Base-by-base conservation (phyloP, 139 green algal species). In the Chlamydomonas sphaeroides region DNA sequence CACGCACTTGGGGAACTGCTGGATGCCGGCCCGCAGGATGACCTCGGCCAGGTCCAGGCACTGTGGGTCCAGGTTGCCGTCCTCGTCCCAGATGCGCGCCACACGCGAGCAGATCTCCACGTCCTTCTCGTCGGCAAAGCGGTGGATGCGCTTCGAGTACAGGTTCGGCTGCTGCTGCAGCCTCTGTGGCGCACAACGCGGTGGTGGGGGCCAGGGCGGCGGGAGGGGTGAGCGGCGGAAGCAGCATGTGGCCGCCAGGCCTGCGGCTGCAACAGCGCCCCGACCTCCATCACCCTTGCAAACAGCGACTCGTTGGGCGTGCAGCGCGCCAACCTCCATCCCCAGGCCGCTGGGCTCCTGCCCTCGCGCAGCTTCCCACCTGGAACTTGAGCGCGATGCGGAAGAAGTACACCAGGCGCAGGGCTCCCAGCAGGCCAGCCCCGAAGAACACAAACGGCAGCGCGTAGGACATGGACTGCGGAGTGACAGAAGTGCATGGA, bases 21-120 rank as follows among this genome's bases (percentile, higher is more conserved):
- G 57, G 7, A 89, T 65, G 23, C 86, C 88, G 8, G 82, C 88
- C 45, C 79, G 51, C 30, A 84, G 23, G 39, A 78, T 71, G 20
- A n/a, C 61, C 68, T 92, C 88, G 39, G 77, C 84, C 33, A 89
- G 59, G 38, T 92, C 85, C 48, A 88, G 51, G 32, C 53, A 72
- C 5, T 59, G 57, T 17, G 66, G 65, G 35, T 92, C 88, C 23
- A 80, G 14, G 35, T 63, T 78, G 56, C 77, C 81, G 41, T 88
- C 88, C 67, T 89, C 84, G 41, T 88, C 84, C 85, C 85, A 91
- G 7, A 88, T 78, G 20, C 88, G 88, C 6, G n/a, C 79, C 18
- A 89, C 57, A 42, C 85, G 83, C 30, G 68, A 68, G 28, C 59
- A 74, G 10, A 92, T 68, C 83, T 92, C 88, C 32, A 89, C 88